Evolutionary conservation across 176 grass and related monocot genomes (phyloP), one percentile per base, ranked within the genome.

Genomic region (Hordeum marinum): DNA sequence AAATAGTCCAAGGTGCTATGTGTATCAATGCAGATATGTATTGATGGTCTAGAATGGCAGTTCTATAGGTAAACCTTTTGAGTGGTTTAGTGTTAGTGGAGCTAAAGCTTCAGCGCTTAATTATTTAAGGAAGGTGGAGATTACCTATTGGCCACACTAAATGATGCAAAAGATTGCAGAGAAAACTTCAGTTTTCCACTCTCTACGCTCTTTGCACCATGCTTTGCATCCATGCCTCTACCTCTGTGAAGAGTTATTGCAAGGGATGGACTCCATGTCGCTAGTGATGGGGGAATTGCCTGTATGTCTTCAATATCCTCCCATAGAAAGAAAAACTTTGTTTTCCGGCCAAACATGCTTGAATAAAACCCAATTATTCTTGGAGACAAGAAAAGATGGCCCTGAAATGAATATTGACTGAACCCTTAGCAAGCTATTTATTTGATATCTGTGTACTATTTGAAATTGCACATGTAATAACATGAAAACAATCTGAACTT

Each of bases 261-360:
- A 72, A 96, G 25, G 20, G 96, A 99, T 77, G 93, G 96, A 83
- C 74, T 95, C 68, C 93, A 94, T 25, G 90, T 77, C 46, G 83
- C 81, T 88, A 95, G 27, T 70, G 79, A 92, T 62, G 85, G 86
- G 32, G 93, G 87, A 80, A 90, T 85, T 75, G 92, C 62, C 72
- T 95, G 91, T 76, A 99, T 99, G 69, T 99, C 91, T 63, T 96
- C 91, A 78, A 99, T 96, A 84, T 99, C 96, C 81, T 99, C 96
- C 96, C 96, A 99, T 27, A 99, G 57, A 84, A 96, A 89, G 90
- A 90, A 99, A 85, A 99, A 94, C 85, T 88, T 94, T 52, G 89
- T 99, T 89, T 99, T 99, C 23, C 91, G 90, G 34, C 93, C 96
- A 83, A 96, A 99, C 80, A 99, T 90, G 75, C 83, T 99, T 32